Evolutionary conservation across 2,329 filamentous ascomycete genomes (phyloP).

Genomic region (Stachybotrys elegans): DNA sequence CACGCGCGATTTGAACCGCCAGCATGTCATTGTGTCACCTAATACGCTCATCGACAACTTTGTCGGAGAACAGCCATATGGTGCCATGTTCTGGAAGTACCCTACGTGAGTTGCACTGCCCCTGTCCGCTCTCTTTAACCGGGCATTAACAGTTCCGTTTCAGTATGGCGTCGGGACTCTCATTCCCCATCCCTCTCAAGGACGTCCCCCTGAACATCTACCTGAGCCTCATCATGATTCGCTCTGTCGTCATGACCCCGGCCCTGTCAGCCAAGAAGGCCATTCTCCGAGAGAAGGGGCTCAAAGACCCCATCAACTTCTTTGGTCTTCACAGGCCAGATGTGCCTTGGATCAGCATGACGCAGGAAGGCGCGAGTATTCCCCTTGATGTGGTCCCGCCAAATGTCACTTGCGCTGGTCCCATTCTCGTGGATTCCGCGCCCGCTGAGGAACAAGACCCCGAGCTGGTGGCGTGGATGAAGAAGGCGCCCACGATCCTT

Average conservation of each 20-base stretch:
- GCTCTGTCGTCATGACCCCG: slow-evolving; percentile 20
- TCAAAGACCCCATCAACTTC: slow-evolving; percentile 15
- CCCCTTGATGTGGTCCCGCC: slow-evolving; percentile 32
- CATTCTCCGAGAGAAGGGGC: slow-evolving; percentile 13
- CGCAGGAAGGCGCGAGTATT: slow-evolving; percentile 18
- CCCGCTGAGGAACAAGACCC: slow-evolving; percentile 34
- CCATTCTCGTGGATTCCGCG: slow-evolving; percentile 35
- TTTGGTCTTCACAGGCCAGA: slow-evolving; percentile 18
- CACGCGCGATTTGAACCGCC: slow-evolving; percentile 15
- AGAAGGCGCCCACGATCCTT: slow-evolving; percentile 35
- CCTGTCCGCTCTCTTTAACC: neutral
- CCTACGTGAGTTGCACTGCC: slow-evolving; percentile 9
- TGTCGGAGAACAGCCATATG: slow-evolving; percentile 9
- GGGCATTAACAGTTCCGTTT: slow-evolving; percentile 18
- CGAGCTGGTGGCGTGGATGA: slow-evolving; percentile 37
- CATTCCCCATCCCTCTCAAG: slow-evolving; percentile 38
- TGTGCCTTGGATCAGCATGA: slow-evolving; percentile 22
- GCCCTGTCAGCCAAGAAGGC: slow-evolving; percentile 15
- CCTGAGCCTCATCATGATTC: slow-evolving; percentile 24
- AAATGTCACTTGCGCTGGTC: slow-evolving; percentile 28
- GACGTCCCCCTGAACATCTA: slow-evolving; percentile 25
- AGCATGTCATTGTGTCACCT: slow-evolving; percentile 35
- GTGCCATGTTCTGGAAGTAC: slow-evolving; percentile 16
- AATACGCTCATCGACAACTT: slow-evolving; percentile 30
- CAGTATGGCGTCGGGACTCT: slow-evolving; percentile 36